Evolutionary conservation across 805 yeast species (phyloP).

Genomic region (Metschnikowia gruessii): DNA sequence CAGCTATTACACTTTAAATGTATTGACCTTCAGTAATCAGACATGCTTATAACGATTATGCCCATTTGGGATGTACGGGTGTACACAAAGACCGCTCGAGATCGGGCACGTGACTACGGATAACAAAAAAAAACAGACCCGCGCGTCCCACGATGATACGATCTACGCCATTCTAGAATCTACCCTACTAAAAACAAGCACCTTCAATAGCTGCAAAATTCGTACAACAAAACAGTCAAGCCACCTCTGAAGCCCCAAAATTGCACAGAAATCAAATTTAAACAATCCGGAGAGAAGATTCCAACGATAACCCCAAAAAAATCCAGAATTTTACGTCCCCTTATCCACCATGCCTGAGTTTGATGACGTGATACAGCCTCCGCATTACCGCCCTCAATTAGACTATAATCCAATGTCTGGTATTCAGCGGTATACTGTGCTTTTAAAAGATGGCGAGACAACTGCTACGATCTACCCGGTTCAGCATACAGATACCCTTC

Average conservation of each 20-base stretch:
- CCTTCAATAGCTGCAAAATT: slow-evolving; percentile 17
- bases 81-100: too few species aligned
- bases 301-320: not conserved
- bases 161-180: slow-evolving; percentile 31
- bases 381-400: slow-evolving; percentile 42
- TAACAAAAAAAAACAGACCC: not conserved
- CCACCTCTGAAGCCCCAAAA: not conserved
- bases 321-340: too few species aligned
- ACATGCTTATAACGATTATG: too few species aligned
- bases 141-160: slow-evolving; percentile 13
- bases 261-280: not conserved
- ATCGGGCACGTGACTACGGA: not conserved
- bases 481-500: slow-evolving; percentile 61
- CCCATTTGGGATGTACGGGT: too few species aligned
- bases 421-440: slow-evolving; percentile 67
- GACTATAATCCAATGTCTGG: slow-evolving; percentile 35
- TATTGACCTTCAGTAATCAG: too few species aligned
- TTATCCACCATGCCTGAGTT: slow-evolving; percentile 42
- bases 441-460: slow-evolving; percentile 84
- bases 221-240: too few species aligned
- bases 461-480: slow-evolving; percentile 92
- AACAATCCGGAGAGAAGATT: too few species aligned
- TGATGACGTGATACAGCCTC: slow-evolving; percentile 49
- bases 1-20: too few species aligned
- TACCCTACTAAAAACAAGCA: slow-evolving; percentile 20